Conservation (phyloP, 1,284 basidiomycete genomes). For the Cryptococcus jaspeensis region DNA sequence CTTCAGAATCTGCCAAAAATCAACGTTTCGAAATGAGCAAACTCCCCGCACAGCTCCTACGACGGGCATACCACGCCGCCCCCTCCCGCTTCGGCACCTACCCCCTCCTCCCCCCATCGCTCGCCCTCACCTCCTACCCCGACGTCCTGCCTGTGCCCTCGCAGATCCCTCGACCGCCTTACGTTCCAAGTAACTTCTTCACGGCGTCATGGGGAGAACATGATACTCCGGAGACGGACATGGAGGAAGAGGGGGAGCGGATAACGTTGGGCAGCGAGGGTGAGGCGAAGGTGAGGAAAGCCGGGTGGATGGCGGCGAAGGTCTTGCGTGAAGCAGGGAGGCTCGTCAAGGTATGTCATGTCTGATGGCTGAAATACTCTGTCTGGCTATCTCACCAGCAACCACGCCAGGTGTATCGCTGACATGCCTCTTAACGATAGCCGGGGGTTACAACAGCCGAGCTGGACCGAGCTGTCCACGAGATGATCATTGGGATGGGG, state of each 20-base stretch:
- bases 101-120: slow-evolving; percentile 27
- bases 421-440: slow-evolving; percentile 50
- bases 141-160: slow-evolving; percentile 60
- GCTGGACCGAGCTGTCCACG: slow-evolving; percentile 69
- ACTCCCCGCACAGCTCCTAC: not conserved
- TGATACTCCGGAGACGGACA: slow-evolving; percentile 54
- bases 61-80: slow-evolving; percentile 15
- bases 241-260: slow-evolving; percentile 46
- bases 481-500: slow-evolving; percentile 63
- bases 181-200: slow-evolving; percentile 55
- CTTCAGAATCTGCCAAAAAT: not conserved
- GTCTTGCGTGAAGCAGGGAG: slow-evolving; percentile 62
- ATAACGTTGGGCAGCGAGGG: slow-evolving; percentile 62
- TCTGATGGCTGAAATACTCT: not conserved
- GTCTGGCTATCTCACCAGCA: no score
- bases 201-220: slow-evolving; percentile 33
- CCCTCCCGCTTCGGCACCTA: slow-evolving; percentile 36
- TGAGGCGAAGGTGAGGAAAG: slow-evolving; percentile 60
- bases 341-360: slow-evolving; percentile 59
- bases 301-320: slow-evolving; percentile 62
- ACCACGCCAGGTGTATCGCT: not conserved
- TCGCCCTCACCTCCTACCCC: slow-evolving; percentile 38
- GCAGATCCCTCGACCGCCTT: slow-evolving; percentile 62
- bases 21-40: not conserved
- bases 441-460: slow-evolving; percentile 70